Evolutionary conservation across 805 yeast genomes (phyloP).

Genomic region (Tetrapisispora namnaoensis): DNA sequence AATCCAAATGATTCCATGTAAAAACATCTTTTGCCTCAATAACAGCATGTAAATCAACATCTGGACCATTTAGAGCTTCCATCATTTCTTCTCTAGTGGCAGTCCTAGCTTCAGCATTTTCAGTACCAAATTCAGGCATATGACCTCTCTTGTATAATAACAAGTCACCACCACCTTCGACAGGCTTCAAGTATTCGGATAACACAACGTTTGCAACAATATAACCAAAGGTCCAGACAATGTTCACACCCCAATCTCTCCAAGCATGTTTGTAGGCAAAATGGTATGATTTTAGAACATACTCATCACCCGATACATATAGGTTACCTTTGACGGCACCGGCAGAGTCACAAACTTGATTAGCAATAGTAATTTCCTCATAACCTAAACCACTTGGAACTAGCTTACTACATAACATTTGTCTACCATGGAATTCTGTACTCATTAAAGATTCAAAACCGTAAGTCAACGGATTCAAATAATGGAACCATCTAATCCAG

Average conservation of each 20-base stretch:
- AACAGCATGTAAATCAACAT: conserved; percentile 25
- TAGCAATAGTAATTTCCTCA: conserved; percentile 30
- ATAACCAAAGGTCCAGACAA: conserved; percentile 37
- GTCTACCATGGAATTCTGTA: conserved; percentile 46
- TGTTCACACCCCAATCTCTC: conserved; percentile 52
- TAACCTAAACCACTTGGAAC: conserved; percentile 53
- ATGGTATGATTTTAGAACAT: conserved; percentile 31
- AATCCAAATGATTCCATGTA: conserved; percentile 64
- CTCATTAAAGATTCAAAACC: conserved; percentile 46
- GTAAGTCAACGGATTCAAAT: conserved; percentile 39
- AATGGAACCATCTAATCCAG: conserved; percentile 53
- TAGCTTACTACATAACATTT: conserved; percentile 39
- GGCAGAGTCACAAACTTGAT: conserved; percentile 42
- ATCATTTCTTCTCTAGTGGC: conserved; percentile 33
- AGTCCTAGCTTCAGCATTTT: conserved; percentile 30
- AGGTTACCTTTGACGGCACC: conserved; percentile 41
- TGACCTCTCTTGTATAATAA: conserved; percentile 38
- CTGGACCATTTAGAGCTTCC: conserved; percentile 27
- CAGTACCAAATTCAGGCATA: conserved; percentile 28
- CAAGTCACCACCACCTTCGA: conserved; percentile 34
- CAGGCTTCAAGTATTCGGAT: conserved; percentile 31
- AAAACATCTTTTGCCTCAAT: conserved; percentile 42
- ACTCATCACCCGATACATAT: conserved; percentile 44
- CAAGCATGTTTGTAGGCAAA: conserved; percentile 42
- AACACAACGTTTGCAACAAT: conserved; percentile 28